A percentile compares a stretch with the other conserved stretches of the same genome.
These are phyloP conservation scores for Candida pseudocylindracea DNA, from an alignment of 1,139 yeast species.

Conservation along the genomic window DNA sequence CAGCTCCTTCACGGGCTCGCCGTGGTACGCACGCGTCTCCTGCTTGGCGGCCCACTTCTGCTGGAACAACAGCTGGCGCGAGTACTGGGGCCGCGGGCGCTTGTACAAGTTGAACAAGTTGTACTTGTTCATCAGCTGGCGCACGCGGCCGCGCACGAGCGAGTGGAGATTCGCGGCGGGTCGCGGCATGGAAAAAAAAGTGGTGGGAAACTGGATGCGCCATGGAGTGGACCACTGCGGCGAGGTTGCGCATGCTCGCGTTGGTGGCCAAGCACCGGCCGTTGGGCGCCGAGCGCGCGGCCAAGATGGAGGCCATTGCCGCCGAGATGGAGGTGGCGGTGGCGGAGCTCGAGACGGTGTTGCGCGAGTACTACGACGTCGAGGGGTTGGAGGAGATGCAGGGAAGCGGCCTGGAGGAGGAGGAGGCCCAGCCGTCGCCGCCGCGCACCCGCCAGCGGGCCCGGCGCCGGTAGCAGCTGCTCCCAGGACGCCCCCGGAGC, in stretches of 20 bases:
- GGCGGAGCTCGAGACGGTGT: conserved; percentile 34
- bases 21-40: conserved; percentile 89
- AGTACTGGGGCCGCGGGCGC: conserved; percentile 28
- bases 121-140: conserved; percentile 84
- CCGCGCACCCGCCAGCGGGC: too few relatives aligned
- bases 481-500: too few relatives aligned
- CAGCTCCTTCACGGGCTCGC: conserved; percentile 75
- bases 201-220: neutral
- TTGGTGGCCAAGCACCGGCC: conserved; percentile 56
- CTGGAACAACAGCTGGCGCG: conserved; percentile 50
- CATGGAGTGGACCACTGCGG: conserved; percentile 29
- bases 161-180: conserved; percentile 34
- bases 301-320: conserved; percentile 32
- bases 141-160: conserved; percentile 49
- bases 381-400: conserved; percentile 20
- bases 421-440: too few relatives aligned
- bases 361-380: conserved; percentile 29
- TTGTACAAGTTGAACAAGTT: conserved; percentile 74
- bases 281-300: conserved; percentile 31
- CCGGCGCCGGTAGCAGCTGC: too few relatives aligned
- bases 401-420: neutral
- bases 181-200: conserved; percentile 29
- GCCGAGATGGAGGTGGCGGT: conserved; percentile 28
- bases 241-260: conserved; percentile 42
- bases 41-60: conserved; percentile 85